Evolutionary conservation across 1,284 basidiomycete species (phyloP).

Genomic region (Vanrija sp.): DNA sequence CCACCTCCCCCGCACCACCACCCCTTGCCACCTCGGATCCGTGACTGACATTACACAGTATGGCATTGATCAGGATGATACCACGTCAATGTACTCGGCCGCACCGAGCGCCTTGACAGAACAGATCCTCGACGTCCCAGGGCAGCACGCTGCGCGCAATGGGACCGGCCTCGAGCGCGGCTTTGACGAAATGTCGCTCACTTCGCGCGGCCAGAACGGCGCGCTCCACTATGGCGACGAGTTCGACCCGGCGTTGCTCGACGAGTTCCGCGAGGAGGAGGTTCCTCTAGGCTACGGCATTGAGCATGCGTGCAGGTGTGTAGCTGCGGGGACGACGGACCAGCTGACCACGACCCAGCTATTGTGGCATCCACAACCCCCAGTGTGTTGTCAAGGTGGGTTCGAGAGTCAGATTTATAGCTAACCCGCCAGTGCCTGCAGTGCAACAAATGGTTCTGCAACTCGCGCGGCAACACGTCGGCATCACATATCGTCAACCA

Average conservation of each 20-base stretch:
- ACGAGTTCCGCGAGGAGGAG: conserved; percentile 78
- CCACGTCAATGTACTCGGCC: conserved; percentile 62
- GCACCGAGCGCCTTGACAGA: conserved; percentile 51
- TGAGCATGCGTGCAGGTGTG: conserved; percentile 92
- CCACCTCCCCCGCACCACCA: conserved; percentile 59
- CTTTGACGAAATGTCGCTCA: conserved; percentile 20
- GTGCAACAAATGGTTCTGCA: conserved; percentile 99
- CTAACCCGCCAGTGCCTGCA: conserved; percentile 62
- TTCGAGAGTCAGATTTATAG: neutral
- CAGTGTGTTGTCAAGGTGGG: conserved; percentile 82
- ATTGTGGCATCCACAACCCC: conserved; percentile 98
- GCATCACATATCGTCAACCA: conserved; percentile 99
- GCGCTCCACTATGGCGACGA: conserved; percentile 36
- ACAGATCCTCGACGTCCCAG: conserved; percentile 11
- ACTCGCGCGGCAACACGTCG: conserved; percentile 96
- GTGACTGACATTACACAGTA: conserved; percentile 51
- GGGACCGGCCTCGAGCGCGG: conserved; percentile 10
- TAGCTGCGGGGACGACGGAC: neutral
- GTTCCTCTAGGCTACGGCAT: conserved; percentile 72
- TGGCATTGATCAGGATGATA: conserved; percentile 69
- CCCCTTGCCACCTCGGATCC: conserved; percentile 43
- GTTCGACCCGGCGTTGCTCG: conserved; percentile 71
- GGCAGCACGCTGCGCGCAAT: neutral
- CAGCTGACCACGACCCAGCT: conserved; percentile 55
- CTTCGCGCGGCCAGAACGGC: conserved; percentile 9